phyloP scores from a whole-genome alignment of 1,284 basidiomycete genomes.

The Sporisorium sorghi region DNA sequence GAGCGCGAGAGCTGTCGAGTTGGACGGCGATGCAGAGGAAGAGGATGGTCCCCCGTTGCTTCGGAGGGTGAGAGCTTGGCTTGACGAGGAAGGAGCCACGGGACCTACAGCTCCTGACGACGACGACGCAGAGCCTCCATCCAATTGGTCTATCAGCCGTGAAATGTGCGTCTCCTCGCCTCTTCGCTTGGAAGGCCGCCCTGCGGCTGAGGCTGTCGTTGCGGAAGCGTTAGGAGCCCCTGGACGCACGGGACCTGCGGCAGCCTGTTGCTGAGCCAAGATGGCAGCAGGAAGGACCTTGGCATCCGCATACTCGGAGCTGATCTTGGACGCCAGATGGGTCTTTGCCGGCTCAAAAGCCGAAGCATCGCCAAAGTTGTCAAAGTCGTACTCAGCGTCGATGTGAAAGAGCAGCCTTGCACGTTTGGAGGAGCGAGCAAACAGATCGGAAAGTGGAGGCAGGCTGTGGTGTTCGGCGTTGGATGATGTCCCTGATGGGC shows the following conservation, averaged over 20 bases:
- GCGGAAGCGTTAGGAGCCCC: constrained; percentile 19
- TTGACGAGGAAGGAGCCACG: constrained; percentile 21
- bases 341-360: constrained; percentile 63
- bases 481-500: constrained; percentile 22
- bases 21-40: constrained; percentile 23
- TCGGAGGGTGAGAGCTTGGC: constrained; percentile 39
- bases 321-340: constrained; percentile 77
- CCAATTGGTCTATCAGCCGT: constrained; percentile 42
- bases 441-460: constrained; percentile 47
- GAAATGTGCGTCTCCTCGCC: constrained; percentile 30
- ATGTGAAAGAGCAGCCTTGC: constrained; percentile 43
- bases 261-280: constrained; percentile 83
- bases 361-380: constrained; percentile 41
- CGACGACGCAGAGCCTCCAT: constrained; percentile 21
- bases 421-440: constrained; percentile 46
- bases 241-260: constrained; percentile 73
- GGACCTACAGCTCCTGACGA: constrained; percentile 18
- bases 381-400: constrained; percentile 42
- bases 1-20: constrained; percentile 30
- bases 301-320: constrained; percentile 85
- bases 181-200: constrained; percentile 18
- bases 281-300: constrained; percentile 85
- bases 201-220: constrained; percentile 10
- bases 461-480: constrained; percentile 15
- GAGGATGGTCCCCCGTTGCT: constrained; percentile 21